Percentiles rank a stretch among this genome's conserved stretches.
phyloP scores from a whole-genome alignment of 169 alveolate species.

The Blepharisma undulans region DNA sequence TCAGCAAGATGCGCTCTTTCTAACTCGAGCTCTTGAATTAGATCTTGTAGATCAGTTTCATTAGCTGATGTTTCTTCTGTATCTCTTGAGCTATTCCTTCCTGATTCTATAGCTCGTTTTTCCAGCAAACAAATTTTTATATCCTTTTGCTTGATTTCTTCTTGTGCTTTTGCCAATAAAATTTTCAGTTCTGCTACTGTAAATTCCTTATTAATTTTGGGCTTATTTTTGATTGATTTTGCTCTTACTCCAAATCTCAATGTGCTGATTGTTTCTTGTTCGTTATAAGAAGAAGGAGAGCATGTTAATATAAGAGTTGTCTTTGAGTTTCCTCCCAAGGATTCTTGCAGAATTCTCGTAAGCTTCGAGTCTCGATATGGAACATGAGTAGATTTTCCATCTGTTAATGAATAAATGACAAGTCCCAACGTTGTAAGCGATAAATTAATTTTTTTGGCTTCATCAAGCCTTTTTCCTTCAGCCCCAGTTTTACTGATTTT shows the following conservation, averaged over 20 bases:
- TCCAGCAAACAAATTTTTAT: conserved; percentile 47
- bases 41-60: neutral
- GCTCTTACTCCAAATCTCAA: conserved; percentile 73
- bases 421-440: conserved; percentile 79
- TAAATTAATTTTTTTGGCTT: conserved; percentile 82
- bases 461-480: conserved; percentile 76
- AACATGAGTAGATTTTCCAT: conserved; percentile 76
- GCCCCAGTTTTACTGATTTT: conserved; percentile 76
- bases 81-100: neutral
- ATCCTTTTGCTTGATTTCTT: conserved; percentile 39
- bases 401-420: conserved; percentile 81
- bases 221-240: conserved; percentile 43
- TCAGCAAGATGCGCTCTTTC: neutral
- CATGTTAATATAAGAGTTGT: conserved; percentile 86
- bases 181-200: conserved; percentile 69
- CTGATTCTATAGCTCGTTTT: conserved; percentile 1
- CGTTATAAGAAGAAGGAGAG: conserved; percentile 79
- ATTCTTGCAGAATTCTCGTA: conserved; percentile 84
- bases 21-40: neutral
- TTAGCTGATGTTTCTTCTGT: neutral
- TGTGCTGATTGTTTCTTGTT: conserved; percentile 82
- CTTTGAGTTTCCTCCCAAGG: conserved; percentile 89
- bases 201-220: neutral
- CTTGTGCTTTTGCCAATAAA: neutral
- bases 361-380: conserved; percentile 89